phyloP scores from a whole-genome alignment of 1,284 basidiomycete species.

The Malassezia nana region DNA sequence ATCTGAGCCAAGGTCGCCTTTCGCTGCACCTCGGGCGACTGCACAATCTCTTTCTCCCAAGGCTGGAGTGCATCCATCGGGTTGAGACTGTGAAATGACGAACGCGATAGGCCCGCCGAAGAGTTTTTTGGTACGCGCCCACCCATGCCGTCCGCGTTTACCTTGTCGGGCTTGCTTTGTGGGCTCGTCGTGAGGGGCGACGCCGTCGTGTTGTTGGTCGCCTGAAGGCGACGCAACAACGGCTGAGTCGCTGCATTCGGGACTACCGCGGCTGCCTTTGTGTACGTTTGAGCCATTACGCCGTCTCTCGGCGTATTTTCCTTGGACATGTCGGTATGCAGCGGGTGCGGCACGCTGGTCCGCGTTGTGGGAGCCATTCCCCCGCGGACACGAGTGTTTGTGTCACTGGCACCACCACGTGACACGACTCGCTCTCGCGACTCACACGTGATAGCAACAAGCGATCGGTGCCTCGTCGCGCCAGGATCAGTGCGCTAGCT shows the following conservation, averaged over 20 bases:
- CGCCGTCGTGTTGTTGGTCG: background rate
- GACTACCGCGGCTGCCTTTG: background rate
- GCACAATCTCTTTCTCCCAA: conserved; percentile 40
- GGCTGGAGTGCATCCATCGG: conserved; percentile 34
- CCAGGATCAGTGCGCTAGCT: background rate
- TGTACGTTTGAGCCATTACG: background rate
- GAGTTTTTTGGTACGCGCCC: background rate
- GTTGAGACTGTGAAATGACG: conserved; percentile 37
- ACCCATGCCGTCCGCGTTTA: background rate
- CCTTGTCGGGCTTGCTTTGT: background rate
- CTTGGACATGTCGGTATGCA: conserved; percentile 4
- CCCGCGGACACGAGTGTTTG: background rate
- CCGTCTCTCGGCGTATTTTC: conserved; percentile 10
- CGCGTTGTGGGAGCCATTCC: background rate
- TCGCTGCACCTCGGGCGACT: conserved; percentile 37
- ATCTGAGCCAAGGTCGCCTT: conserved; percentile 47
- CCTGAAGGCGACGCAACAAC: conserved; percentile 9
- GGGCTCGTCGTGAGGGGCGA: background rate
- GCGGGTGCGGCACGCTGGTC: background rate
- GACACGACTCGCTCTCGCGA: background rate
- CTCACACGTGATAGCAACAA: background rate
- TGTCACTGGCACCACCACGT: background rate
- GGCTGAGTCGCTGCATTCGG: background rate
- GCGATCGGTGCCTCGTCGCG: background rate
- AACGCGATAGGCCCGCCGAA: background rate